Conservation (phyloP, 176 grass and related monocot genomes). For the Dactylis glomerata region DNA sequence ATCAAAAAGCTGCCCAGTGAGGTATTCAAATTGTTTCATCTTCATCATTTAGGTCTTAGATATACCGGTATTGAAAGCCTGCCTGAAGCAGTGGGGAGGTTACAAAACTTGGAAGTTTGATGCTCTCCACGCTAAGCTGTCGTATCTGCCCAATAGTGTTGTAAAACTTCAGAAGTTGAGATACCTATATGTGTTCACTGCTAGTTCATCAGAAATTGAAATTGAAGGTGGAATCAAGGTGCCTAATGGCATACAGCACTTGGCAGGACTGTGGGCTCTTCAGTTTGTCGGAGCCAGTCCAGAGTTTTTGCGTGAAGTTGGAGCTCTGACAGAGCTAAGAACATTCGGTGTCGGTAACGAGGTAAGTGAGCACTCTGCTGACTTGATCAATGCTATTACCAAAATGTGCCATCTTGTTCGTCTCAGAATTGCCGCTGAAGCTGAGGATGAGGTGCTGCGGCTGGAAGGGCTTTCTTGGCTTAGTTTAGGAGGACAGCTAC, state of each 20-base stretch:
- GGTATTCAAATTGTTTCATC: background rate
- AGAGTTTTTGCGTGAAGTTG: background rate
- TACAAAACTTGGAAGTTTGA: too few relatives aligned
- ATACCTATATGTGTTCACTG: background rate
- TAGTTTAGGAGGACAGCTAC: background rate
- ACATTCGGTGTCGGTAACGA: too few relatives aligned
- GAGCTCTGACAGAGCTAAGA: too few relatives aligned
- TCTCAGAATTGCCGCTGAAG: background rate
- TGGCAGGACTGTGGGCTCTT: background rate
- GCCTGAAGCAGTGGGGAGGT: background rate
- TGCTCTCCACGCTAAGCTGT: background rate
- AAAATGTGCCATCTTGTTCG: background rate
- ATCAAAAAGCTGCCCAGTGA: background rate
- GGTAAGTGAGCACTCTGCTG: background rate
- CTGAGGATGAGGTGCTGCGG: background rate
- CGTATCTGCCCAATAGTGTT: background rate
- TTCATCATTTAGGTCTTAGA: background rate
- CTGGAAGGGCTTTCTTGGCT: too few relatives aligned
- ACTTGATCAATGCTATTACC: background rate
- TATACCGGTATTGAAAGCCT: background rate
- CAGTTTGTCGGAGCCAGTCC: background rate
- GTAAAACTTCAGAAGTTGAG: too few relatives aligned
- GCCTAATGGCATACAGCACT: background rate
- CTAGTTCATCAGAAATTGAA: fast-evolving
- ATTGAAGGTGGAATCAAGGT: background rate